These are phyloP conservation scores for Colletotrichum australisinense DNA, from an alignment of 2,329 filamentous ascomycete species.

Conservation along the genomic window DNA sequence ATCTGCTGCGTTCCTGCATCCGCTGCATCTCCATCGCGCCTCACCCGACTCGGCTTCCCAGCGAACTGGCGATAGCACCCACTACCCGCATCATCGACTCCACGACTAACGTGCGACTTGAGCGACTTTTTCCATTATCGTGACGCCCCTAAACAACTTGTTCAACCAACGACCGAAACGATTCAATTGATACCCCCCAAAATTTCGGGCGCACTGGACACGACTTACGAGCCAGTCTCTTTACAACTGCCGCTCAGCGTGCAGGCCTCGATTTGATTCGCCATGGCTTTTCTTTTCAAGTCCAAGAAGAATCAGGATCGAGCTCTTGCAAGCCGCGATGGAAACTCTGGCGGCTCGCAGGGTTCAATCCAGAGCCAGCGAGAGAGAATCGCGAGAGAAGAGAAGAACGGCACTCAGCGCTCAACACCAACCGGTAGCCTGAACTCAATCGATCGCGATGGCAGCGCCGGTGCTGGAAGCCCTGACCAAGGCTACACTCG, in stretches of 20 bases:
- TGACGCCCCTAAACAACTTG: background rate
- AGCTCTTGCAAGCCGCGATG: slow-evolving; percentile 66
- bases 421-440: slow-evolving; percentile 83
- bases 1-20: slow-evolving; percentile 35
- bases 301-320: slow-evolving; percentile 82
- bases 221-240: slow-evolving; percentile 27
- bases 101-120: background rate
- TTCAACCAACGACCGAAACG: slow-evolving; percentile 25
- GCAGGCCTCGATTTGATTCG: slow-evolving; percentile 52
- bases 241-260: slow-evolving; percentile 45
- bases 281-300: slow-evolving; percentile 86
- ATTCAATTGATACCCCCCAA: slow-evolving; percentile 16
- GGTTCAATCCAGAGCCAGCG: slow-evolving; percentile 57
- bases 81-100: slow-evolving; percentile 18
- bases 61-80: slow-evolving; percentile 21
- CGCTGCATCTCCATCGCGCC: slow-evolving; percentile 28
- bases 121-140: slow-evolving; percentile 10
- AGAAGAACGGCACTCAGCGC: slow-evolving; percentile 66
- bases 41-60: slow-evolving; percentile 24
- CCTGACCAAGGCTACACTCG: slow-evolving; percentile 73
- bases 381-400: slow-evolving; percentile 56
- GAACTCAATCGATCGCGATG: slow-evolving; percentile 75
- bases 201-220: slow-evolving; percentile 36
- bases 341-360: slow-evolving; percentile 54
- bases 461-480: slow-evolving; percentile 67